Conservation (phyloP, 2,329 filamentous ascomycete genomes). For the Fusarium acutatum region DNA sequence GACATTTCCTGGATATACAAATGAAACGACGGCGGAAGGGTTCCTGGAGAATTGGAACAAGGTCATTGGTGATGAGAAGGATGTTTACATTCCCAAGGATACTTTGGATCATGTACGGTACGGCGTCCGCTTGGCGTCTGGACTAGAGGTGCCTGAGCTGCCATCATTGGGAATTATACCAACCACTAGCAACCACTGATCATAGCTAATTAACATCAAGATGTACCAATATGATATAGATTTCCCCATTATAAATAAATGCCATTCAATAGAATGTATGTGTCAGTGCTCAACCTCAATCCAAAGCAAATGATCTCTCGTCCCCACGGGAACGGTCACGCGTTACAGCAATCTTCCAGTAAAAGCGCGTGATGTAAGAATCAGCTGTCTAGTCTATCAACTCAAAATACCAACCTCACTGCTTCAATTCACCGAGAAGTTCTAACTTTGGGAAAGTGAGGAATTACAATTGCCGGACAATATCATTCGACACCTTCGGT, state of each 20-base stretch:
- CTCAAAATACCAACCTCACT: neutral
- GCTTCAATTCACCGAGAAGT: neutral
- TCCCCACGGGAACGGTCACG: rapidly evolving
- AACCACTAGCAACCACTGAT: neutral
- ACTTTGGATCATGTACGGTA: constrained; percentile 29
- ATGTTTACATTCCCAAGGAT: constrained; percentile 28
- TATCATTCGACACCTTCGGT: rapidly evolving
- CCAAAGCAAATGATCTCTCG: neutral
- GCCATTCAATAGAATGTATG: neutral
- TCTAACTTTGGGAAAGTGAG: neutral
- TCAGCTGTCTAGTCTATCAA: neutral
- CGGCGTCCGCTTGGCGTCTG: constrained; percentile 6
- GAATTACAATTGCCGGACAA: neutral
- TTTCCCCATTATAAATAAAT: neutral
- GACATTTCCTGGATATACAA: constrained; percentile 23
- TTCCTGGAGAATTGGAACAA: constrained; percentile 22
- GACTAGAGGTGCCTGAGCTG: neutral
- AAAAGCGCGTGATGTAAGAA: too few species aligned
- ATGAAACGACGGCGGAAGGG: constrained; percentile 17
- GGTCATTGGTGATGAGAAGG: constrained; percentile 21
- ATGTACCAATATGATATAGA: neutral
- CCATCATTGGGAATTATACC: neutral
- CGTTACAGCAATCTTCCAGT: neutral
- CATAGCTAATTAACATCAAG: neutral
- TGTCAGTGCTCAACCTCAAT: neutral